Evolutionary conservation across 2,329 filamentous ascomycete species (phyloP), one percentile per base, ranked within the genome.

Genomic region (Setomelanomma holmii): DNA sequence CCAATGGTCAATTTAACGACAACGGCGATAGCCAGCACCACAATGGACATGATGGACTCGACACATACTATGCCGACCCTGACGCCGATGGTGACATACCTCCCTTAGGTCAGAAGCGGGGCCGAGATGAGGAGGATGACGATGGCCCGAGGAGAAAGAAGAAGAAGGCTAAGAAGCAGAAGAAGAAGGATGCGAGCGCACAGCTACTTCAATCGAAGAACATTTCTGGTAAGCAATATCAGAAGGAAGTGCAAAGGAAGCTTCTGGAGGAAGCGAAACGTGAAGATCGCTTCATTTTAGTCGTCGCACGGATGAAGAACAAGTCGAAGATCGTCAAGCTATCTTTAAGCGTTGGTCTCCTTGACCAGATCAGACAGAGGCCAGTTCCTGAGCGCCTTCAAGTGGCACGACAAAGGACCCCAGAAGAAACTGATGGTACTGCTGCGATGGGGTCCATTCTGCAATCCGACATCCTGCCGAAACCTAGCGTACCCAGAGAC

Each of bases 201-300:
- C 68, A 68, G 64, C 45, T 64, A 58, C 47, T 67, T 53, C 51
- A 73, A 54, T 72, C 58, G 5, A 79, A 77, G 61, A 79, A 71
- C 38, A 73, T 75, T 21, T 75, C 78, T 8, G 78, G 78, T 8
- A 72, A 76, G 40, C 76, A 82, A 49, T 82, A 79, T 50, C 75
- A 79, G 53, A 77, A 77, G 45, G 75, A 80, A 56, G 74, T 80
- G 40, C 74, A 81, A 68, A 79, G 60, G 66, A 76, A 68, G 65
- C 72, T 73, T 12, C 57, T 76, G 8, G 73, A 77, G 4, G 71
- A 76, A n/a, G 75, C 75, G 1, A 73, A 69, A 53, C 75, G 73
- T 11, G 74, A 79, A 21, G 78, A 79, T 23, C 71, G 78, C 0
- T 79, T 74, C 49, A 77, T 79, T 43, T 70, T 78, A 49, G 72